Evolutionary conservation across 108 stramenopile genomes (phyloP).

Genomic region (Aurantiochytrium sp.): DNA sequence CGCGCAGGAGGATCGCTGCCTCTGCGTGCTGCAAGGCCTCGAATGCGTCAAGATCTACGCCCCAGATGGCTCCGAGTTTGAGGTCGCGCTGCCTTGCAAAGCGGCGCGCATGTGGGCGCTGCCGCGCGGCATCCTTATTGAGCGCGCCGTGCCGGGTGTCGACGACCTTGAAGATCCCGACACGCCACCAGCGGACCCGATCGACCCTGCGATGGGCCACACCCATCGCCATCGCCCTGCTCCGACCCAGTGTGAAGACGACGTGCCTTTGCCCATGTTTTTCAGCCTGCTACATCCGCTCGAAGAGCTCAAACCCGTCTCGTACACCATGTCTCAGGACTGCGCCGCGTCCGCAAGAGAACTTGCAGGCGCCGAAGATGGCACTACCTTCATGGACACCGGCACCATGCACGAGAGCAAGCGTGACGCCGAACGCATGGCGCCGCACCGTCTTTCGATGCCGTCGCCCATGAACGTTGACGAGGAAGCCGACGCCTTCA

Average conservation of each 20-base stretch:
- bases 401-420: too few species aligned
- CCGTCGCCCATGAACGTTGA: background rate
- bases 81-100: constrained; percentile 15
- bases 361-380: background rate
- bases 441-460: background rate
- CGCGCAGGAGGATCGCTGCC: background rate
- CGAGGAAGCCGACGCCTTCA: background rate
- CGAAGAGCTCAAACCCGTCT: constrained; percentile 30
- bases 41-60: constrained; percentile 21
- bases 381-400: background rate
- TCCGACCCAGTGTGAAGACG: too few species aligned
- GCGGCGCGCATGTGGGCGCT: constrained; percentile 19
- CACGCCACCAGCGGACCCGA: background rate
- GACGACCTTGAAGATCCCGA: background rate
- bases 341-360: too few species aligned
- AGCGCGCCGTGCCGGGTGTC: background rate
- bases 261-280: background rate
- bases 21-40: constrained; percentile 17
- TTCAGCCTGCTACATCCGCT: constrained; percentile 26
- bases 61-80: constrained; percentile 16
- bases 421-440: background rate
- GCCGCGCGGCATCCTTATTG: background rate
- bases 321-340: background rate
- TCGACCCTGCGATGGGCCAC: too few species aligned
- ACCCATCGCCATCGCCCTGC: too few species aligned